Percentiles rank a stretch among this genome's conserved stretches.
phyloP scores from a whole-genome alignment of 1,284 basidiomycete genomes.

The Pseudozyma tsukubaensis region DNA sequence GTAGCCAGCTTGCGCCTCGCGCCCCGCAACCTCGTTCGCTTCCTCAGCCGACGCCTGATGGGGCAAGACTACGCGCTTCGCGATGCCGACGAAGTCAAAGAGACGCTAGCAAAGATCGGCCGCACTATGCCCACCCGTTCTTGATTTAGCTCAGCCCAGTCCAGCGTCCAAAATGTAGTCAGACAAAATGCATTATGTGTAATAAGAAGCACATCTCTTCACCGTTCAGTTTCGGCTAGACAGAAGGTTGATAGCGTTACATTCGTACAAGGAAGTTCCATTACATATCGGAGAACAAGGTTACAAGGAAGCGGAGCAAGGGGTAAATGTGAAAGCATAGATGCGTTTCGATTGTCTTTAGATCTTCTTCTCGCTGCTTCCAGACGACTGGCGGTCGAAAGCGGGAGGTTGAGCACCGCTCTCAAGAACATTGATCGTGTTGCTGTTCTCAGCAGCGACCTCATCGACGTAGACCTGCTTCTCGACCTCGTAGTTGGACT shows the following conservation, averaged over 20 bases:
- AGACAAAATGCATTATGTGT: too few species aligned
- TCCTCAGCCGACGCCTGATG: slow-evolving; percentile 28
- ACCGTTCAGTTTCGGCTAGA: too few species aligned
- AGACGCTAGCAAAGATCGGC: slow-evolving; percentile 18
- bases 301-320: not conserved
- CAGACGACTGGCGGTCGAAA: slow-evolving; percentile 29
- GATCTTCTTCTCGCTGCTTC: slow-evolving; percentile 39
- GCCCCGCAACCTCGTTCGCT: slow-evolving; percentile 28
- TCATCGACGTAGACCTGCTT: slow-evolving; percentile 34
- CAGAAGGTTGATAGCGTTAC: too few species aligned
- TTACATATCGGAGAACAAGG: not conserved
- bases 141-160: not conserved
- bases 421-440: slow-evolving; percentile 28
- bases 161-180: too few species aligned
- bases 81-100: slow-evolving; percentile 33
- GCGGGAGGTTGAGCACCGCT: slow-evolving; percentile 9
- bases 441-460: slow-evolving; percentile 20
- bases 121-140: slow-evolving; percentile 12
- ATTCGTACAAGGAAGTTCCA: too few species aligned
- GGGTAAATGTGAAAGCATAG: not conserved
- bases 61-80: slow-evolving; percentile 28
- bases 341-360: not conserved
- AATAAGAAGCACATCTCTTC: too few species aligned
- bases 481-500: slow-evolving; percentile 39
- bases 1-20: slow-evolving; percentile 23